A percentile compares a stretch with the other conserved stretches of the same genome.
These are phyloP conservation scores for Fraxinus greggii DNA, from an alignment of 305 asterid species.

Conservation along the genomic window DNA sequence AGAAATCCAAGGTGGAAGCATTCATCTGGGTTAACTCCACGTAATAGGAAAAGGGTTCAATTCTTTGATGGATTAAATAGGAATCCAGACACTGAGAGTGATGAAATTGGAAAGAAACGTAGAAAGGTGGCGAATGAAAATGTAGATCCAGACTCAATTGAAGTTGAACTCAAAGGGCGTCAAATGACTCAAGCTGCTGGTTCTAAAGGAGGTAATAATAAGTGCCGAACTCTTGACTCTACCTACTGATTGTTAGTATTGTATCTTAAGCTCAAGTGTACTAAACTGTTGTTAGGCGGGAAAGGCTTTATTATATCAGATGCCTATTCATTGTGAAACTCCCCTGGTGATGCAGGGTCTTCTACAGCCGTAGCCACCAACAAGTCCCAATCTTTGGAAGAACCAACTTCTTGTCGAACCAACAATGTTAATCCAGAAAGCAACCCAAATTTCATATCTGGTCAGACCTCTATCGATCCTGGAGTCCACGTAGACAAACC, in stretches of 20 bases:
- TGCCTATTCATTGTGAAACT: slow-evolving; percentile 15
- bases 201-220: slow-evolving; percentile 37
- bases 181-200: slow-evolving; percentile 30
- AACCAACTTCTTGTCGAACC: neutral
- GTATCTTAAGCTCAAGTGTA: neutral
- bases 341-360: slow-evolving; percentile 39
- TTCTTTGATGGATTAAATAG: slow-evolving; percentile 40
- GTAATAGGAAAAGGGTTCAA: slow-evolving; percentile 73
- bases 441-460: slow-evolving; percentile 23
- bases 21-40: slow-evolving; percentile 41
- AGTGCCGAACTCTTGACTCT: slow-evolving; percentile 9
- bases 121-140: slow-evolving; percentile 46
- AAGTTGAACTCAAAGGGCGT: slow-evolving; percentile 38
- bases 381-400: slow-evolving; percentile 31
- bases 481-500: slow-evolving; percentile 35
- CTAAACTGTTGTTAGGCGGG: slow-evolving; percentile 7
- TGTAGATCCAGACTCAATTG: slow-evolving; percentile 37
- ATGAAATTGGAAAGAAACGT: slow-evolving; percentile 56
- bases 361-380: slow-evolving; percentile 29
- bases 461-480: slow-evolving; percentile 24
- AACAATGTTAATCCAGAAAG: slow-evolving; percentile 8
- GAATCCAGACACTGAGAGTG: slow-evolving; percentile 35
- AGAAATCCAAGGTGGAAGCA: slow-evolving; percentile 65
- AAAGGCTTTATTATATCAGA: slow-evolving; percentile 18
- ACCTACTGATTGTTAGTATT: slow-evolving; percentile 11